These are phyloP conservation scores for Picocystis sp. DNA, from an alignment of 163 green algal genomes.

Conservation along the genomic window DNA sequence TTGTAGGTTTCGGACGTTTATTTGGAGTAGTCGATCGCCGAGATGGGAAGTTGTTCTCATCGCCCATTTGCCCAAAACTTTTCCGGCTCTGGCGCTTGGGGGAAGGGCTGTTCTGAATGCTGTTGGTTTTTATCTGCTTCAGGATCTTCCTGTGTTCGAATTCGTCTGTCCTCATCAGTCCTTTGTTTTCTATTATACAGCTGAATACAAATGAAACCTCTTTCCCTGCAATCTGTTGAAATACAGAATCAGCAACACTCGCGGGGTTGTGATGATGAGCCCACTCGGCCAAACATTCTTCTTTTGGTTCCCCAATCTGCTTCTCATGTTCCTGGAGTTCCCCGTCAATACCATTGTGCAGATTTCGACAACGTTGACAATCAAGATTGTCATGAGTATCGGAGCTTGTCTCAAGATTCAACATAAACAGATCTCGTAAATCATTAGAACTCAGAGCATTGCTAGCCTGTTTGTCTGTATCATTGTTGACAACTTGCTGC, in stretches of 20 bases:
- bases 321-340: not conserved
- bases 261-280: constrained; percentile 50
- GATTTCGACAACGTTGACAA: constrained; percentile 19
- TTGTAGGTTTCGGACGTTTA: too few species aligned
- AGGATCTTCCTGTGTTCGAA: too few species aligned
- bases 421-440: constrained; percentile 70
- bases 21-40: too few species aligned
- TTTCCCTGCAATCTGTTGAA: constrained; percentile 17
- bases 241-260: constrained; percentile 55
- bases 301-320: constrained; percentile 49
- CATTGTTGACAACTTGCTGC: constrained; percentile 56
- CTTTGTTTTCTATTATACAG: constrained; percentile 14
- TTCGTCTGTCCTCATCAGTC: too few species aligned
- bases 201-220: constrained; percentile 74
- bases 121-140: too few species aligned
- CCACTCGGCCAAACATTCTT: constrained; percentile 75
- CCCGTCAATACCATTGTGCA: not conserved
- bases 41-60: too few species aligned
- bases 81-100: too few species aligned
- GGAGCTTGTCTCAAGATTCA: constrained; percentile 39
- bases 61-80: too few species aligned
- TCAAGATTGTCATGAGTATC: constrained; percentile 76
- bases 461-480: constrained; percentile 13
- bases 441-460: constrained; percentile 55
- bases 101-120: too few species aligned